A percentile compares a stretch with the other conserved stretches of the same genome.
phyloP scores from a whole-genome alignment of 179 eudicot genomes.

The Actinidia arguta region DNA sequence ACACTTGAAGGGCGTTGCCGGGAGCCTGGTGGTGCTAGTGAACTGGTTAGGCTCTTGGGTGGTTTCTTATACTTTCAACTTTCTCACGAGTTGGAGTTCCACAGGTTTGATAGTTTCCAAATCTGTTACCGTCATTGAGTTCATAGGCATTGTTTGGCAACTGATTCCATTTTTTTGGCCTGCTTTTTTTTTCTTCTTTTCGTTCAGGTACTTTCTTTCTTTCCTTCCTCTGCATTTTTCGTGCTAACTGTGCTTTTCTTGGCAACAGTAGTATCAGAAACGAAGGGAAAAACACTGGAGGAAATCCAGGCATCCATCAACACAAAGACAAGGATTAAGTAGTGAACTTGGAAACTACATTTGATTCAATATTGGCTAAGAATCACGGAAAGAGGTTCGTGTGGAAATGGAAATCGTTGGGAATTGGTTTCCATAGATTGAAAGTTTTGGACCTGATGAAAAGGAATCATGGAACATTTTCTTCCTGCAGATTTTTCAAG shows the following conservation, averaged over 20 bases:
- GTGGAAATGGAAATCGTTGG: too few relatives aligned
- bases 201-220: slow-evolving; percentile 64
- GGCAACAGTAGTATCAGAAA: slow-evolving; percentile 78
- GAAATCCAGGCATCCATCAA: slow-evolving; percentile 74
- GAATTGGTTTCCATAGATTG: too few relatives aligned
- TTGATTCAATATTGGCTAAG: too few relatives aligned
- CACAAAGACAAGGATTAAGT: slow-evolving; percentile 11
- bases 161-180: neutral
- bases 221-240: slow-evolving; percentile 51
- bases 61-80: slow-evolving; percentile 85
- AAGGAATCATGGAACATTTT: too few relatives aligned
- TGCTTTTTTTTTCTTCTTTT: neutral
- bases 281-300: slow-evolving; percentile 84
- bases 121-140: neutral
- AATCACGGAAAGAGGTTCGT: too few relatives aligned
- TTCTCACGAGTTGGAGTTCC: slow-evolving; percentile 81
- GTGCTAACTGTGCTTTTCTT: slow-evolving; percentile 62
- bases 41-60: slow-evolving; percentile 91
- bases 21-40: slow-evolving; percentile 80
- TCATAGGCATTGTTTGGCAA: neutral
- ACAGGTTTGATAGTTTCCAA: slow-evolving; percentile 28
- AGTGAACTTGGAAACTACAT: neutral
- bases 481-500: too few relatives aligned
- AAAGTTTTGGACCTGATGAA: neutral
- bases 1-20: slow-evolving; percentile 78